A percentile compares a stretch with the other conserved stretches of the same genome.
These are phyloP conservation scores for Diaporthe helianthi DNA, from an alignment of 2,329 filamentous ascomycete species.

Conservation along the genomic window DNA sequence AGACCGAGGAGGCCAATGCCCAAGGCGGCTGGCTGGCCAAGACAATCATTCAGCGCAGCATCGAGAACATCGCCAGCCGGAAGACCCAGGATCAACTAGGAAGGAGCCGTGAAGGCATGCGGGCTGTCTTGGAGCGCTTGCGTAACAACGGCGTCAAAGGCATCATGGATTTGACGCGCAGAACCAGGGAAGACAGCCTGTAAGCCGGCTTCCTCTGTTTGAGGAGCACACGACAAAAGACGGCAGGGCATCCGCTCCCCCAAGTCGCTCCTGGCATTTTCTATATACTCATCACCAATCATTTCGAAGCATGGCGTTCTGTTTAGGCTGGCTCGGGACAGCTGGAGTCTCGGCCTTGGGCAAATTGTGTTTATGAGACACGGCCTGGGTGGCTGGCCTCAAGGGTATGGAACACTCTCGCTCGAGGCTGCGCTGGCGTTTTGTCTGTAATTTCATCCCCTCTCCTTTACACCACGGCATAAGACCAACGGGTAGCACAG, in stretches of 20 bases:
- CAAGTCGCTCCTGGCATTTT: neutral
- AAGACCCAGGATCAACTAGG: slow-evolving; percentile 80
- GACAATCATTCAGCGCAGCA: slow-evolving; percentile 73
- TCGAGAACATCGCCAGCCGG: slow-evolving; percentile 79
- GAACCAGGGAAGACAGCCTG: slow-evolving; percentile 45
- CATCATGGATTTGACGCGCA: slow-evolving; percentile 62
- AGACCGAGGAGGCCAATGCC: slow-evolving; percentile 45
- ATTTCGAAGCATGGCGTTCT: slow-evolving; percentile 33
- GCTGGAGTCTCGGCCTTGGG: slow-evolving; percentile 6
- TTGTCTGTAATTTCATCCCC: slow-evolving; percentile 17
- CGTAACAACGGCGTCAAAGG: slow-evolving; percentile 65
- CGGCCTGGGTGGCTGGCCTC: slow-evolving; percentile 5
- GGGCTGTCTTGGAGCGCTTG: slow-evolving; percentile 76
- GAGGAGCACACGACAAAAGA: neutral
- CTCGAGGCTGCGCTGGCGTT: slow-evolving; percentile 3
- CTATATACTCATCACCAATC: slow-evolving; percentile 23
- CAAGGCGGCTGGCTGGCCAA: slow-evolving; percentile 47
- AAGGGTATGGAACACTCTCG: slow-evolving; percentile 11
- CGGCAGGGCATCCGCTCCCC: neutral
- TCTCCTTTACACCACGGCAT: slow-evolving; percentile 25
- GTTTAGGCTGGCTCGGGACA: slow-evolving; percentile 16
- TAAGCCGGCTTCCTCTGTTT: neutral
- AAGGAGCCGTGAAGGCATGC: slow-evolving; percentile 85
- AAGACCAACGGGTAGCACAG: slow-evolving; percentile 8
- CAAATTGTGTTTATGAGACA: slow-evolving; percentile 4